These are phyloP conservation scores for Avena atlantica DNA, from an alignment of 176 grass and related monocot species.

Conservation along the genomic window DNA sequence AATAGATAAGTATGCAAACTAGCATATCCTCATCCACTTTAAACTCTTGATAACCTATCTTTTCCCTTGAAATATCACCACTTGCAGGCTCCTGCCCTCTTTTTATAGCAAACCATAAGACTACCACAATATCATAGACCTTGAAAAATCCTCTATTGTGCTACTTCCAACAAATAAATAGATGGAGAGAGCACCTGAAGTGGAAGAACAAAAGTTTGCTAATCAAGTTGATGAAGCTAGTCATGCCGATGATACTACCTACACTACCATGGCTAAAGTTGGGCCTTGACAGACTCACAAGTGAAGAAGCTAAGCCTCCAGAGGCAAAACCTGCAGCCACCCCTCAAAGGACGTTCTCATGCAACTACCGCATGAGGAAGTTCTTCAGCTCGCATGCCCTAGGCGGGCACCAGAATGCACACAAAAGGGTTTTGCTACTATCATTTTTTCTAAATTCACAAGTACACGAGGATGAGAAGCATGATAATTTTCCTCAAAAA, in stretches of 20 bases:
- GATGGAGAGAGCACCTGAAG: constrained; percentile 57
- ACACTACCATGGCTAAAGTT: constrained; percentile 64
- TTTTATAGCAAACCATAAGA: constrained; percentile 69
- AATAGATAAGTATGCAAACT: constrained; percentile 47
- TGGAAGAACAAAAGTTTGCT: constrained; percentile 41
- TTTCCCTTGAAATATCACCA: constrained; percentile 74
- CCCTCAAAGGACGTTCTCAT: constrained; percentile 76
- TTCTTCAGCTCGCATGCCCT: constrained; percentile 89
- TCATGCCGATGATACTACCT: constrained; percentile 39
- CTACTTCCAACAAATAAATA: constrained; percentile 41
- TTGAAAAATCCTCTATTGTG: constrained; percentile 44
- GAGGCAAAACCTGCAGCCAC: constrained; percentile 42
- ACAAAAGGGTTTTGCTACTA: constrained; percentile 56
- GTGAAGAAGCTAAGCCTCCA: constrained; percentile 41
- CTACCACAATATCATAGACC: constrained; percentile 48
- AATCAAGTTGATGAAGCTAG: constrained; percentile 32
- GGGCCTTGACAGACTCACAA: constrained; percentile 41
- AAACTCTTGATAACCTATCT: constrained; percentile 49
- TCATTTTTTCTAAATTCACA: no score
- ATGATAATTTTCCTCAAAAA: no score
- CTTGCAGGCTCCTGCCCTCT: constrained; percentile 46
- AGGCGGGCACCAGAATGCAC: constrained; percentile 86
- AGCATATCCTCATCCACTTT: constrained; percentile 58
- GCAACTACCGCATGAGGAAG: constrained; percentile 92
- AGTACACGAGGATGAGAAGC: no score